A percentile compares a stretch with the other conserved stretches of the same genome.
phyloP scores from a whole-genome alignment of 805 yeast genomes.

The Ogataea chonburiensis region DNA sequence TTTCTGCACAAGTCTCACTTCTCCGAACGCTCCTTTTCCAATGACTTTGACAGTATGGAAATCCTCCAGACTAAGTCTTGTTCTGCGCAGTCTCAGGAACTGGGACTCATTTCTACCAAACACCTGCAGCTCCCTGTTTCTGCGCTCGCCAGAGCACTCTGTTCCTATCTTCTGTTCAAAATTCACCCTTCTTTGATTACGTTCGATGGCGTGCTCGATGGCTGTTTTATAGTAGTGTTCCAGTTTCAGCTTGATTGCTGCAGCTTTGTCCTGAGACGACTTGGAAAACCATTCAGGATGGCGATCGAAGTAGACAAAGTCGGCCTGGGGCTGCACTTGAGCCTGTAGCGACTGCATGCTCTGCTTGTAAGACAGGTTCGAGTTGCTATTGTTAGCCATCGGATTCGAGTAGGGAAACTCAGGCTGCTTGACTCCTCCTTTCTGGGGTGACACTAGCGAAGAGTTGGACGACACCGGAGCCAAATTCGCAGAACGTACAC shows the following conservation, averaged over 20 bases:
- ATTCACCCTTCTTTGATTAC: slow-evolving; percentile 88
- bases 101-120: slow-evolving; percentile 89
- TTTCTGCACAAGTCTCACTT: slow-evolving; percentile 91
- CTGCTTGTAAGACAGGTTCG: slow-evolving; percentile 24
- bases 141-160: slow-evolving; percentile 83
- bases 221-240: slow-evolving; percentile 85
- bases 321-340: slow-evolving; percentile 27
- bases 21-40: slow-evolving; percentile 99
- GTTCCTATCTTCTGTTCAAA: slow-evolving; percentile 68
- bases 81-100: slow-evolving; percentile 79
- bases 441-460: slow-evolving; percentile 30
- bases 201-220: slow-evolving; percentile 88
- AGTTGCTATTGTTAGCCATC: slow-evolving; percentile 30
- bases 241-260: slow-evolving; percentile 75
- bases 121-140: slow-evolving; percentile 74
- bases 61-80: slow-evolving; percentile 78
- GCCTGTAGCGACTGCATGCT: slow-evolving; percentile 13
- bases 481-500: slow-evolving; percentile 31
- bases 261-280: slow-evolving; percentile 75
- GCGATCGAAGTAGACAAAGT: slow-evolving; percentile 72
- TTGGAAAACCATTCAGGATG: slow-evolving; percentile 79
- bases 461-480: slow-evolving; percentile 33
- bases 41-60: slow-evolving; percentile 83
- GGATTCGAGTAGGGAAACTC: slow-evolving; percentile 25
- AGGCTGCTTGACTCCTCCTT: slow-evolving; percentile 17